phyloP scores from a whole-genome alignment of 768 basidiomycete species.

The Hypholoma sublateritium region DNA sequence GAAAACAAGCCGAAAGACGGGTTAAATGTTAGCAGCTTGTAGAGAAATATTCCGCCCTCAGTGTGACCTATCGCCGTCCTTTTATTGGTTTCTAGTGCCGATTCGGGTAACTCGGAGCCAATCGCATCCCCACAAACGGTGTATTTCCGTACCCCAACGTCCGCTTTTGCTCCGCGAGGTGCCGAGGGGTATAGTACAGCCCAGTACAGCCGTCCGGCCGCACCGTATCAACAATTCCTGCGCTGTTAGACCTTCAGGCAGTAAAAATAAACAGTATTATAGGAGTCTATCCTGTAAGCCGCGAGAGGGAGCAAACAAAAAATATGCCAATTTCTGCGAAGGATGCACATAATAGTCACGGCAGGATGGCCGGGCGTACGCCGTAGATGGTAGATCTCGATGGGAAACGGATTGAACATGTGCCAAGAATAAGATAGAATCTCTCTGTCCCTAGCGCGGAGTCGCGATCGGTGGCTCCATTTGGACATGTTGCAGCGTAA shows the following conservation, averaged over 20 bases:
- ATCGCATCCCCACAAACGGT: slow-evolving; percentile 6
- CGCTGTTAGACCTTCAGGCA: background rate
- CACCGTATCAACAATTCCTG: background rate
- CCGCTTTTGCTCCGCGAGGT: slow-evolving; percentile 25
- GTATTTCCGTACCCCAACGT: slow-evolving; percentile 24
- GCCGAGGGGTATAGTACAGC: slow-evolving; percentile 17
- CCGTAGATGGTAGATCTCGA: slow-evolving; percentile 1
- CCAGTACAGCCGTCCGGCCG: slow-evolving; percentile 19
- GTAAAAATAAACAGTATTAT: background rate
- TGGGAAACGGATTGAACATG: slow-evolving; percentile 8
- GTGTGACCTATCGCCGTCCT: too few species aligned
- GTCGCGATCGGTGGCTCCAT: slow-evolving; percentile 20
- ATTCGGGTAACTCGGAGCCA: background rate
- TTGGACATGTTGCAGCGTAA: slow-evolving; percentile 8
- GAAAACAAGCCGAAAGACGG: too few species aligned
- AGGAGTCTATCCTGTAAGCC: background rate
- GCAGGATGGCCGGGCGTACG: background rate
- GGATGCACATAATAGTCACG: too few species aligned
- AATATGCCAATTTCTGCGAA: background rate
- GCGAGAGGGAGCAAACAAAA: background rate
- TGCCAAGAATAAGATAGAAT: slow-evolving; percentile 21
- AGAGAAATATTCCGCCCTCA: too few species aligned
- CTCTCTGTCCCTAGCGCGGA: slow-evolving; percentile 12
- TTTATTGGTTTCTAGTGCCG: too few species aligned
- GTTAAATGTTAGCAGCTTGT: too few species aligned